phyloP scores from a whole-genome alignment of 2,329 filamentous ascomycete species.

The Fusarium secorum region DNA sequence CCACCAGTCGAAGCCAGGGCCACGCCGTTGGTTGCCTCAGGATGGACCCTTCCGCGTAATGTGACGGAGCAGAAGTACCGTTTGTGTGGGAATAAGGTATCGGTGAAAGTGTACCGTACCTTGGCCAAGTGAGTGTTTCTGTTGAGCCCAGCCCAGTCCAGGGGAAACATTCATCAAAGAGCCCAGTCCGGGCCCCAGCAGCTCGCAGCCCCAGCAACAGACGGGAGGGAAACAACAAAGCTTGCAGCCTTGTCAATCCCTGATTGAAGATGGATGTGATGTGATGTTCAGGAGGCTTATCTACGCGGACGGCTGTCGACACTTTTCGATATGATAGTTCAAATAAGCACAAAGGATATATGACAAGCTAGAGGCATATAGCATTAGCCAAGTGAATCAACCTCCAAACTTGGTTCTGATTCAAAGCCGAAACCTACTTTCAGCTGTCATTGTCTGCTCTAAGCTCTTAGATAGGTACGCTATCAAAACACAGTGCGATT shows the following conservation, averaged over 20 bases:
- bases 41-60: slow-evolving; percentile 30
- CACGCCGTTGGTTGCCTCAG: slow-evolving; percentile 42
- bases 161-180: slow-evolving; percentile 26
- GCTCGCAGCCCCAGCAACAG: slow-evolving; percentile 36
- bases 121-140: slow-evolving; percentile 11
- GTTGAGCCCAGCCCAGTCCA: slow-evolving; percentile 8
- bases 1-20: slow-evolving; percentile 28
- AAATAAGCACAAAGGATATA: neutral
- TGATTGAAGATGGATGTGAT: neutral
- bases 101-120: slow-evolving; percentile 38
- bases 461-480: neutral
- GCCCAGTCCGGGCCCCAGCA: slow-evolving; percentile 23
- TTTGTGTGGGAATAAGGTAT: slow-evolving; percentile 1
- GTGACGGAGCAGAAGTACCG: slow-evolving; percentile 21
- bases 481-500: slow-evolving; percentile 38
- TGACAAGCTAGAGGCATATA: neutral
- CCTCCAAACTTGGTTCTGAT: slow-evolving; percentile 4
- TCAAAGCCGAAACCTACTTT: slow-evolving; percentile 7
- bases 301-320: neutral
- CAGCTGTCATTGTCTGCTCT: slow-evolving; percentile 19
- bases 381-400: neutral
- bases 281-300: slow-evolving; percentile 12
- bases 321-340: neutral
- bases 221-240: slow-evolving; percentile 26
- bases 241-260: slow-evolving; percentile 5